Conservation (phyloP, 2,329 filamentous ascomycete species). For the Xylaria hypoxylon region DNA sequence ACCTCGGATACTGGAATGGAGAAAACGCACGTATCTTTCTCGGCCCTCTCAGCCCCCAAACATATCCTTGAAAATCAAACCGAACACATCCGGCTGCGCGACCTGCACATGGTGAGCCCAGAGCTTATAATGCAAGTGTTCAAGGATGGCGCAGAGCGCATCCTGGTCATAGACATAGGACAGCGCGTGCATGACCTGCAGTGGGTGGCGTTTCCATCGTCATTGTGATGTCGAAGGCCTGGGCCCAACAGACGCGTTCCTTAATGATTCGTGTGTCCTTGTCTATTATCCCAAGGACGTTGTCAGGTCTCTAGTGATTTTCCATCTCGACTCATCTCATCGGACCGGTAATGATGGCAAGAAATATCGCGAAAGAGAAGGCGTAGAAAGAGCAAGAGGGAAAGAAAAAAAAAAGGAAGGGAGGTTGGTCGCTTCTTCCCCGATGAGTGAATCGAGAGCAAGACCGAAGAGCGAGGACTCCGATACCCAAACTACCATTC, state of each 20-base stretch:
- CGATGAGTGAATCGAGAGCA: background rate
- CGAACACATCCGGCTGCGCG: constrained; percentile 47
- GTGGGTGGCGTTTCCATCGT: constrained; percentile 46
- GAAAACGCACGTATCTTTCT: constrained; percentile 39
- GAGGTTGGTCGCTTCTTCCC: background rate
- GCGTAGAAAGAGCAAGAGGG: background rate
- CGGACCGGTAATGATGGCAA: background rate
- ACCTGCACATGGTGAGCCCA: constrained; percentile 51
- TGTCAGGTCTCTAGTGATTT: background rate
- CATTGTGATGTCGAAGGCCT: constrained; percentile 53
- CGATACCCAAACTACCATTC: background rate
- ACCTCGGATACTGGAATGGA: background rate
- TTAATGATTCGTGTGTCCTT: constrained; percentile 54
- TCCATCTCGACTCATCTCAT: background rate
- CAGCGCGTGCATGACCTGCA: constrained; percentile 53
- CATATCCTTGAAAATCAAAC: constrained; percentile 45
- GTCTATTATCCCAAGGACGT: constrained; percentile 44
- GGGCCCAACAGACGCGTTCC: constrained; percentile 53
- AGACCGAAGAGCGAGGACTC: background rate
- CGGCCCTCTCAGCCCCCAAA: constrained; percentile 45
- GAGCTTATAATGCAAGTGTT: constrained; percentile 50
- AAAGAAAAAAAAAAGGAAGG: background rate
- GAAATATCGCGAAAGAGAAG: too few species aligned
- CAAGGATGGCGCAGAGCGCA: constrained; percentile 48
- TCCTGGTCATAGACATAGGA: constrained; percentile 43